A percentile compares a stretch with the other conserved stretches of the same genome.
Evolutionary conservation across 192 early-diverging fungal genomes (phyloP).

Genomic region (Coemansia biformis): DNA sequence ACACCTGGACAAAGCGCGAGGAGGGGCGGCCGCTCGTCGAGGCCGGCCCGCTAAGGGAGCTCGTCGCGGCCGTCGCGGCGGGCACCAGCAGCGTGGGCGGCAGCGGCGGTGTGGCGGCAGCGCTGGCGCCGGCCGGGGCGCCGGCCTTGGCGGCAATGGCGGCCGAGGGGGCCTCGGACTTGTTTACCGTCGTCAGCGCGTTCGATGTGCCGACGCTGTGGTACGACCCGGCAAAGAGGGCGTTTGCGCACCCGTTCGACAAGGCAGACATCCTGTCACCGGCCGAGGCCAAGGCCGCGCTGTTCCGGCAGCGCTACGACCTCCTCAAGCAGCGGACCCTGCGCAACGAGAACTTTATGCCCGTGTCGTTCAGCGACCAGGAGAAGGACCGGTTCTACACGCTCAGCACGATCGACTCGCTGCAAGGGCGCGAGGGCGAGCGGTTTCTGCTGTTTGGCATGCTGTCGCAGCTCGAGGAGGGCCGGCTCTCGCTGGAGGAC

Average conservation of each 20-base stretch:
- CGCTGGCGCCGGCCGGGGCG: no score
- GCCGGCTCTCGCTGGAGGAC: conserved; percentile 82
- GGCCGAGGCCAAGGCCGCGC: conserved; percentile 58
- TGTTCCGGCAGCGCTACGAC: conserved; percentile 75
- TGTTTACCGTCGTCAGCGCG: conserved; percentile 59
- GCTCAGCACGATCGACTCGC: conserved; percentile 65
- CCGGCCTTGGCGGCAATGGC: not conserved
- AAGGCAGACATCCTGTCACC: conserved; percentile 52
- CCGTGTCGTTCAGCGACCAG: conserved; percentile 55
- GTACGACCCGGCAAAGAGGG: conserved; percentile 61
- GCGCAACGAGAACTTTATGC: conserved; percentile 73
- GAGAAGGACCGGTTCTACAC: conserved; percentile 38
- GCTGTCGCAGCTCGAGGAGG: conserved; percentile 76
- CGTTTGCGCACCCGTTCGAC: conserved; percentile 52
- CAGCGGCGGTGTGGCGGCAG: conserved; percentile 3
- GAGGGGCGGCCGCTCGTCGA: conserved; percentile 41
- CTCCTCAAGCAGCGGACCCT: conserved; percentile 72
- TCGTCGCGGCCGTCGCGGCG: conserved; percentile 26
- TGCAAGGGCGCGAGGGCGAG: conserved; percentile 65
- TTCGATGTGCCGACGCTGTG: conserved; percentile 67
- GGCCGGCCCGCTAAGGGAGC: conserved; percentile 28
- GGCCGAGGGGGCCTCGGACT: conserved; percentile 13
- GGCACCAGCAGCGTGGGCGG: conserved; percentile 15
- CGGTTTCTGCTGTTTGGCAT: conserved; percentile 80
- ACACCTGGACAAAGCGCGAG: conserved; percentile 65